phyloP scores from a whole-genome alignment of 257 asterid species.

The Ajuga chamaepitys region DNA sequence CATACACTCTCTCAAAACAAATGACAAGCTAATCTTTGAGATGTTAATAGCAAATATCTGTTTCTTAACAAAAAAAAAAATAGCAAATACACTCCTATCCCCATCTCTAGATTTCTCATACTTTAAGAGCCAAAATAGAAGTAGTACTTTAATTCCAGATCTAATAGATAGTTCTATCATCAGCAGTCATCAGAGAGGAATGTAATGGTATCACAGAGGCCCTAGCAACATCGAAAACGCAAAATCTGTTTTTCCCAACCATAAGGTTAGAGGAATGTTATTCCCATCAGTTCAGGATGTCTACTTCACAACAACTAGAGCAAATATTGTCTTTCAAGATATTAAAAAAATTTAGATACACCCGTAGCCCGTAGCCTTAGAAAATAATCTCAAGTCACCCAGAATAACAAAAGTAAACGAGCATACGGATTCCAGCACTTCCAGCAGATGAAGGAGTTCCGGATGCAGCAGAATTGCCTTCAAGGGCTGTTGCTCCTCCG shows the following conservation, averaged over 20 bases:
- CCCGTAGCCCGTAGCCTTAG: background rate
- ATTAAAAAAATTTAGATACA: background rate
- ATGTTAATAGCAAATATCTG: background rate
- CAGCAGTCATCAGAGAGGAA: constrained; percentile 6
- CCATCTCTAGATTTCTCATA: constrained; percentile 3
- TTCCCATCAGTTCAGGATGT: constrained; percentile 5
- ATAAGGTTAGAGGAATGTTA: background rate
- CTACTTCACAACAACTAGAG: constrained; percentile 1
- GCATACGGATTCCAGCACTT: constrained; percentile 96
- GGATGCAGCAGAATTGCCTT: constrained; percentile 85
- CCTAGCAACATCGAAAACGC: background rate
- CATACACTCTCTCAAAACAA: background rate
- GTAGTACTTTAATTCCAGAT: constrained; percentile 5
- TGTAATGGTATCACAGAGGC: background rate
- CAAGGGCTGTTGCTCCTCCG: constrained; percentile 98
- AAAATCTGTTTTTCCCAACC: background rate
- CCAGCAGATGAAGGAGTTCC: constrained; percentile 98
- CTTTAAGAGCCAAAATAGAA: background rate
- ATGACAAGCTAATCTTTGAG: background rate
- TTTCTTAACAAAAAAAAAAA: too few species aligned
- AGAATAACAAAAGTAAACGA: background rate
- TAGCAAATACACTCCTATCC: constrained; percentile 1
- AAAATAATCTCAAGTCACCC: background rate
- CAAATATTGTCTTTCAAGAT: background rate
- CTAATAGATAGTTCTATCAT: background rate